Evolutionary conservation across 306 rosid genomes (phyloP), one percentile per base, ranked within the genome.

Genomic region (Rubus parviflorus): DNA sequence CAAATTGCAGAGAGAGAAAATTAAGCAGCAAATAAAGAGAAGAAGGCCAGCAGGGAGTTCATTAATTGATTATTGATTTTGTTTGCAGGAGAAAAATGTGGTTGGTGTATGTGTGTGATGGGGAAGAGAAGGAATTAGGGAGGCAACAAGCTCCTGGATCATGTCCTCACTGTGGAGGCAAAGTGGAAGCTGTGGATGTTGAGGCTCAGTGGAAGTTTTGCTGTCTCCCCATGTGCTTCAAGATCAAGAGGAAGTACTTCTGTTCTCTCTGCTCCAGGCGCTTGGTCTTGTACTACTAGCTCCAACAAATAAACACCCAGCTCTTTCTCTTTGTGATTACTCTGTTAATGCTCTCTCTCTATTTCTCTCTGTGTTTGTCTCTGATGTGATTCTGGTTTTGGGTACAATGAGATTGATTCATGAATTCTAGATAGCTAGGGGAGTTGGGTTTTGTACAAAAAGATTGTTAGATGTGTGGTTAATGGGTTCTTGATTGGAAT

Each of bases 161-260:
- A 0, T 95, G 99, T 49, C 99, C 99, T 73, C 61, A 81, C 83
- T 95, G 99, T 67, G 85, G 86, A 12, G 99, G 96, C 23, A 95
- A 95, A 71, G 99, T 95, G 48, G 83, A 87, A 75, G 96, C 89
- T 73, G 74, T 80, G 78, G 97, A 92, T 51, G 94, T 92, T 2
- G 97, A 95, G 79, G 81, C 82, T 20, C 83, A 82, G 70, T 83
- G 93, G 81, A 88, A 41, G 74, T 84, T 90, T 66, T 92, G 96
- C 47, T 88, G 88, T 53, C 84, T 92, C 22, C 96, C 97, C 22
- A 71, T 95, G 78, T 95, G 97, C 49, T 88, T 88, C 87, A 87
- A 84, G 83, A 80, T 91, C 90, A 92, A 92, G 89, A 75, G 97
- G 38, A 95, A 85, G 88, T 92, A 78, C 82, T 84, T 89, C 65